Conservation (phyloP, 441 rosid genomes). For the Erodium texanum region DNA sequence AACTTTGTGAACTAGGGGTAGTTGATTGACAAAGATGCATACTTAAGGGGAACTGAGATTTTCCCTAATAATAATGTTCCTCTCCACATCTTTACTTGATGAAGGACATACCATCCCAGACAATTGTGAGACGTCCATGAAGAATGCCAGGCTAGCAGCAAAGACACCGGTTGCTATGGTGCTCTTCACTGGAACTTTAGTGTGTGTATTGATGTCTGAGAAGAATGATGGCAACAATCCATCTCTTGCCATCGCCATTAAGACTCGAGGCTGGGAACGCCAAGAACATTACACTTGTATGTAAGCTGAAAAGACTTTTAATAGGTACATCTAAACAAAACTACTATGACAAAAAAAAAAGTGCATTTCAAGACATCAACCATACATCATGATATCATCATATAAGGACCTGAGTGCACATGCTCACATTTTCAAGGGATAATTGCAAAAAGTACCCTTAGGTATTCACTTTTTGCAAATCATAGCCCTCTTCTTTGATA, state of each 20-base stretch:
- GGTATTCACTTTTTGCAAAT: too few relatives aligned
- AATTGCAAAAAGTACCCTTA: too few relatives aligned
- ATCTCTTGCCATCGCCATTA: slow-evolving; percentile 94
- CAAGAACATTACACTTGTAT: not conserved
- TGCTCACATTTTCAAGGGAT: too few relatives aligned
- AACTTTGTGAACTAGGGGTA: too few relatives aligned
- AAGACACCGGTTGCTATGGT: slow-evolving; percentile 53
- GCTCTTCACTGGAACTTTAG: slow-evolving; percentile 79
- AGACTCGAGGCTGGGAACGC: slow-evolving; percentile 59
- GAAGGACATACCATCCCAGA: slow-evolving; percentile 69
- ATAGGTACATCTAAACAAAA: not conserved
- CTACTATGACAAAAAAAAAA: not conserved
- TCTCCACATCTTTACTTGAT: not conserved
- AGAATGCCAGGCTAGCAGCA: slow-evolving; percentile 61
- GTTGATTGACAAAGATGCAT: too few relatives aligned
- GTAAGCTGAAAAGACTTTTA: not conserved
- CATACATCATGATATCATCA: too few relatives aligned
- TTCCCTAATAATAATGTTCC: too few relatives aligned
- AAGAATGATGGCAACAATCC: slow-evolving; percentile 78
- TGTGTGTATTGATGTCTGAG: slow-evolving; percentile 51
- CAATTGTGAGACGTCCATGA: slow-evolving; percentile 79
- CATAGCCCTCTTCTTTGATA: too few relatives aligned
- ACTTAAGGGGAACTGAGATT: too few relatives aligned
- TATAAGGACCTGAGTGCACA: too few relatives aligned
- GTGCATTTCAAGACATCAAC: too few relatives aligned